A percentile compares a stretch with the other conserved stretches of the same genome.
Evolutionary conservation across 164 flowering plant species (phyloP).

Genomic region (Vitis vinifera): DNA sequence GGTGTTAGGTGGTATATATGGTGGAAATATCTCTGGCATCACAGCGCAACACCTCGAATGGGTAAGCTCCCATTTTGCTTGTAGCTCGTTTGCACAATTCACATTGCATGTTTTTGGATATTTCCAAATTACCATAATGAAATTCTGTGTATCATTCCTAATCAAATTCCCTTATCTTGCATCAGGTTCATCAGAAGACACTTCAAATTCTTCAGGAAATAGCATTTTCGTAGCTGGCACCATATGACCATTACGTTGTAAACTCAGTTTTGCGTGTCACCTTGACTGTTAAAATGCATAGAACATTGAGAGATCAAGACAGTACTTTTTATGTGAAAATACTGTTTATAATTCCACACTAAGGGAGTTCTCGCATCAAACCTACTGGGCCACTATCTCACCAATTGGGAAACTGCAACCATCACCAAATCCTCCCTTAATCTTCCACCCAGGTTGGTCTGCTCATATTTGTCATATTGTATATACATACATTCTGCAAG

Average conservation of each 20-base stretch:
- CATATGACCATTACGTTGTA: neutral
- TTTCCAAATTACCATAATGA: too few species aligned
- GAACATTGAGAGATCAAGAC: neutral
- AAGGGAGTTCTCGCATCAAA: too few species aligned
- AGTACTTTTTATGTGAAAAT: too few species aligned
- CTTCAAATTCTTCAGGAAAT: conserved; percentile 86
- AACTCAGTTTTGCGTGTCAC: neutral
- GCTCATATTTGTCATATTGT: too few species aligned
- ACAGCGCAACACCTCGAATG: conserved; percentile 98
- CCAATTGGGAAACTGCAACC: too few species aligned
- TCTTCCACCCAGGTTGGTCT: too few species aligned
- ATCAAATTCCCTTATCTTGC: conserved; percentile 5
- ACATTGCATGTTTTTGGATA: neutral
- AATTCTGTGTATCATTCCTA: neutral
- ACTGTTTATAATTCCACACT: too few species aligned
- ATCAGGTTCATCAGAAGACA: conserved; percentile 89
- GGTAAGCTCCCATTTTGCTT: conserved; percentile 39
- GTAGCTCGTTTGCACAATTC: neutral
- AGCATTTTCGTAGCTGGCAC: conserved; percentile 46
- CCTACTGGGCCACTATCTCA: too few species aligned
- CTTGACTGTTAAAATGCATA: neutral
- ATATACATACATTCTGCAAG: too few species aligned
- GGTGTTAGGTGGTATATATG: conserved; percentile 90
- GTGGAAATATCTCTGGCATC: conserved; percentile 77
- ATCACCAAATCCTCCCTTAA: too few species aligned